Evolutionary conservation across 129 eudicot species (phyloP).

Genomic region (Tagetes patula): DNA sequence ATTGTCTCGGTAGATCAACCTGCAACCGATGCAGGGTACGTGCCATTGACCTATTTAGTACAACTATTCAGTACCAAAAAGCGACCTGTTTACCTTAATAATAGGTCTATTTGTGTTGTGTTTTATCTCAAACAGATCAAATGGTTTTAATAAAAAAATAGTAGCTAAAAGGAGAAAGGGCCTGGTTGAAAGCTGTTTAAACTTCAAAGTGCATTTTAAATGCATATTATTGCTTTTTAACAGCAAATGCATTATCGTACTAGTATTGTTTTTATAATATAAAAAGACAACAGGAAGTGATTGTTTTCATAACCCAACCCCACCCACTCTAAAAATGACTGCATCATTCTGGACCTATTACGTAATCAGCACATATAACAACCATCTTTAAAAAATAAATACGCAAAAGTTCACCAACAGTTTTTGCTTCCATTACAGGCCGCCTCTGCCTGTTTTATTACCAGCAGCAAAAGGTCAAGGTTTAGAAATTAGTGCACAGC

Average conservation of each 20-base stretch:
- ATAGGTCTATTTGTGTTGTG: neutral
- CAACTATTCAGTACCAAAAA: neutral
- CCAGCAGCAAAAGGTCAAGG: conserved; percentile 91
- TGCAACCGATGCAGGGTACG: conserved; percentile 62
- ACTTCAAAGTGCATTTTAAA: neutral
- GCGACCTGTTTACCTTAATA: neutral
- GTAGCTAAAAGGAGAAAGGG: neutral
- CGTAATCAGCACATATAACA: neutral
- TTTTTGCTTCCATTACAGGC: conserved; percentile 52
- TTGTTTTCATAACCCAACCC: neutral
- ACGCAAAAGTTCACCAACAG: conserved; percentile 3
- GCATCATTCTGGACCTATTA: neutral
- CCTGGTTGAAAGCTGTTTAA: conserved; percentile 1
- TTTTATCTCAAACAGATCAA: neutral
- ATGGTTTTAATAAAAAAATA: neutral
- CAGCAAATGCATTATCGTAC: neutral
- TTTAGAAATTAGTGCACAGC: conserved; percentile 79
- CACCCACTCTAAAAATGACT: neutral
- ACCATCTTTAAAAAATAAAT: neutral
- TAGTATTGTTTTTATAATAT: neutral
- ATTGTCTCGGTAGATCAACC: conserved; percentile 78
- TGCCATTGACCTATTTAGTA: neutral
- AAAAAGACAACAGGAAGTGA: neutral
- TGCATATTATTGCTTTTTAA: neutral
- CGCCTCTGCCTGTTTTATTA: conserved; percentile 74